Conservation (phyloP, 768 basidiomycete species). For the Trametes punicea region DNA sequence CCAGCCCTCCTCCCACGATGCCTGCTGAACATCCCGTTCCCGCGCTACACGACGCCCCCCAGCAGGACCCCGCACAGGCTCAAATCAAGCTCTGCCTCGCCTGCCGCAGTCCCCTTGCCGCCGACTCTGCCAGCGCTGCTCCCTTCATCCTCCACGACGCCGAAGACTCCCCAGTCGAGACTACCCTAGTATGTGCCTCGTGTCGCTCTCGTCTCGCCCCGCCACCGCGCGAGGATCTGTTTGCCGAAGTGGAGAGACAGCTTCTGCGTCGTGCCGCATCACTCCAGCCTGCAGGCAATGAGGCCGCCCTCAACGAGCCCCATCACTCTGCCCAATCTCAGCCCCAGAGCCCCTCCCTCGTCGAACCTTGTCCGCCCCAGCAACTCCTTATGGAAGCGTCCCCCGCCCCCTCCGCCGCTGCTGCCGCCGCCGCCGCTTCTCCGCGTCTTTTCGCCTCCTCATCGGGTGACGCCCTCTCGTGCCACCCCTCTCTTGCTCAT, state of each 20-base stretch:
- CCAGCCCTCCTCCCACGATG: slow-evolving; percentile 41
- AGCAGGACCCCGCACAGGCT: slow-evolving; percentile 25
- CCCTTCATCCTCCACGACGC: slow-evolving; percentile 28
- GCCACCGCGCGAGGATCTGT: slow-evolving; percentile 20
- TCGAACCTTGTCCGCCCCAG: slow-evolving; percentile 33
- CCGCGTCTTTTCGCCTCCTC: slow-evolving; percentile 5
- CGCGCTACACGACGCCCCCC: slow-evolving; percentile 24
- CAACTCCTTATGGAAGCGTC: slow-evolving; percentile 35
- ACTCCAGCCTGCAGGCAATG: slow-evolving; percentile 29
- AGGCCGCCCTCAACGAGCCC: slow-evolving; percentile 28
- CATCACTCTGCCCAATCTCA: slow-evolving; percentile 6
- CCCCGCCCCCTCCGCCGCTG: slow-evolving; percentile 5
- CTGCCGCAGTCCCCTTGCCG: slow-evolving; percentile 31
- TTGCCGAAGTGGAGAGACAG: slow-evolving; percentile 32
- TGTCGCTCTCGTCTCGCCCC: slow-evolving; percentile 43
- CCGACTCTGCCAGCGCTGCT: slow-evolving; percentile 26
- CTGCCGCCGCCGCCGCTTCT: neutral
- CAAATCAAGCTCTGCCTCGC: slow-evolving; percentile 34
- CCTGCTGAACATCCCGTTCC: slow-evolving; percentile 46
- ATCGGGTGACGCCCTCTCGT: neutral
- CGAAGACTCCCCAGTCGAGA: slow-evolving; percentile 26
- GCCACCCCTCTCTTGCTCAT: neutral
- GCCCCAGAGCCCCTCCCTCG: slow-evolving; percentile 16
- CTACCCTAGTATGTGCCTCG: slow-evolving; percentile 41
- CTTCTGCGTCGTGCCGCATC: slow-evolving; percentile 29